Evolutionary conservation across 1,139 yeast species (phyloP).

Genomic region (Yarrowia galli): DNA sequence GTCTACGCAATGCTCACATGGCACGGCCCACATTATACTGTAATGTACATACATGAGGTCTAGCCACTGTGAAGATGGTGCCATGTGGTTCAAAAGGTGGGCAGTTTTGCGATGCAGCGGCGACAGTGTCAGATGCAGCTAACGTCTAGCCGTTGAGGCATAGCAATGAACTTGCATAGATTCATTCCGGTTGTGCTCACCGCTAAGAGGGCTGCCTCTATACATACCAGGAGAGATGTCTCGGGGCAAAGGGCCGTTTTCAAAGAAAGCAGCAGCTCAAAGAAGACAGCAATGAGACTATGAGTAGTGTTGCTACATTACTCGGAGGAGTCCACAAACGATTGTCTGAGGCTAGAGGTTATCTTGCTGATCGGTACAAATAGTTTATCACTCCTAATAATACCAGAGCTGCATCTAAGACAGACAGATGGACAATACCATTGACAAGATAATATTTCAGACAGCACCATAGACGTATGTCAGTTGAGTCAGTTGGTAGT

Average conservation of each 20-base stretch:
- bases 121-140: no score
- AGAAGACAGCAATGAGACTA: no score
- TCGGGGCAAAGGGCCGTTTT: no score
- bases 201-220: no score
- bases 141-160: background rate
- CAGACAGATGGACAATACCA: background rate
- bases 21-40: background rate
- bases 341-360: no score
- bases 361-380: no score
- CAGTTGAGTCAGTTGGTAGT: background rate
- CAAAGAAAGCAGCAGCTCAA: no score
- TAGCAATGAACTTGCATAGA: background rate
- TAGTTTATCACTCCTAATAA: no score
- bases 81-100: background rate
- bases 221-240: no score
- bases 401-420: background rate
- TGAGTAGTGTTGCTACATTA: no score
- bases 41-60: background rate
- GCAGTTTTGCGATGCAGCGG: background rate
- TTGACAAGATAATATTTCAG: constrained; percentile 3
- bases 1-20: background rate
- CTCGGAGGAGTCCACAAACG: no score
- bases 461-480: background rate
- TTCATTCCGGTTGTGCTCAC: no score
- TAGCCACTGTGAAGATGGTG: background rate